A percentile compares a stretch with the other conserved stretches of the same genome.
phyloP scores from a whole-genome alignment of 495 filamentous ascomycete species.

The Neurospora hispaniola region DNA sequence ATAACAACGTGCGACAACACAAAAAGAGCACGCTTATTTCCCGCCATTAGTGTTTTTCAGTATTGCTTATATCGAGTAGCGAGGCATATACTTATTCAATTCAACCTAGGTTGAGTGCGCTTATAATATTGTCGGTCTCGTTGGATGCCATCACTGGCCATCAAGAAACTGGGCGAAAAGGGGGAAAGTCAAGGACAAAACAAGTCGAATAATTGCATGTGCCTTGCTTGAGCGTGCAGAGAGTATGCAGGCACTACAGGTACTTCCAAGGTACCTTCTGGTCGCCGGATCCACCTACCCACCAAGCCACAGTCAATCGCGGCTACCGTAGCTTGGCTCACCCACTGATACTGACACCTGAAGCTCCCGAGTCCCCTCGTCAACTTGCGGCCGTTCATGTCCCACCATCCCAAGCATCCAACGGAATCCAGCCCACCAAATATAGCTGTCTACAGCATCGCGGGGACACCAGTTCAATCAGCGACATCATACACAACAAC shows the following conservation, averaged over 20 bases:
- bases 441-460: not conserved
- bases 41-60: too few relatives aligned
- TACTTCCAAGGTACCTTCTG: not conserved
- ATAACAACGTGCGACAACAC: not conserved
- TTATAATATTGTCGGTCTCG: not conserved
- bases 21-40: not conserved
- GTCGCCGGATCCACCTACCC: not conserved
- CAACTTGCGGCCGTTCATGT: not conserved
- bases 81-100: too few relatives aligned
- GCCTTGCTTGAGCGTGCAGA: too few relatives aligned
- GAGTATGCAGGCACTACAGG: not conserved
- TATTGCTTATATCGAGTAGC: too few relatives aligned
- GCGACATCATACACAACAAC: not conserved
- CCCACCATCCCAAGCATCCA: not conserved
- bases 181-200: not conserved
- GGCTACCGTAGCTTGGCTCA: not conserved
- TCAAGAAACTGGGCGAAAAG: not conserved
- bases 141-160: not conserved
- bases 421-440: not conserved
- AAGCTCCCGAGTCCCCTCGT: not conserved
- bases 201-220: not conserved
- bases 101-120: too few relatives aligned
- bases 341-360: not conserved
- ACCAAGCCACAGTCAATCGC: not conserved
- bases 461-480: not conserved